Base-by-base conservation (phyloP, 1,284 basidiomycete genomes). In the Sphaerobolus stellatus region DNA sequence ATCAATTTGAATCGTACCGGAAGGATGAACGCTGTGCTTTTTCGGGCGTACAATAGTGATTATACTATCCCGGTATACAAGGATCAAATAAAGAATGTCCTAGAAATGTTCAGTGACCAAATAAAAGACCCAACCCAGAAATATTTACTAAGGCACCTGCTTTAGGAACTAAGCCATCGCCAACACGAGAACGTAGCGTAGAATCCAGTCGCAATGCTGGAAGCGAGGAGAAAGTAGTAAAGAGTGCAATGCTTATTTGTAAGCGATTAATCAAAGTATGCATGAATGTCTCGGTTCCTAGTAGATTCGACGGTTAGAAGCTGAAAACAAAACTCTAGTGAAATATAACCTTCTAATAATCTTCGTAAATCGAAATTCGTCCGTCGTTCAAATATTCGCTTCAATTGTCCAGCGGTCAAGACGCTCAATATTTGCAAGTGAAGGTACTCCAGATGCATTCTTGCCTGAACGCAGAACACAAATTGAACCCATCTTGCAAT, bases 11-110 rank as follows among this genome's bases (percentile, higher is more conserved):
- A 30, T 65, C 75, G 48, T 62, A 90, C 92, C 92, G 46, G 92
- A 86, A 3, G 96, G 94, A 70, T 99, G 94, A 54, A 98, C 94
- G 0, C 92, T 93, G 66, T 98, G 96, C 64, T 91, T 94, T 66
- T 82, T 86, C 0, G 96, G 96, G 53, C 97, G 77, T 13, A 96
- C 84, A 4, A 99, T 78, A 3, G 93, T 95, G 20, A 98, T 81
- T 1, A 99, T 88, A 24, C 84, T 81, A 14, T 86, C 87, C 47
- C 83, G 79, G 0, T 89, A 87, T 24, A 97, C 75, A 13, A 99
- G 76, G 18, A 98, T 79, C 13, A 96, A 84, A 66, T 99, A 99
- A 1, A 99, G 79, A 29, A 97, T 81, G 65, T 97, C 92, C 89
- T 94, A 55, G 11, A 49, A 33, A 14, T n/a, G 13, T 14, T 9